Percentiles rank a stretch among this genome's conserved stretches.
These are phyloP conservation scores for Colletotrichum horii DNA, from an alignment of 2,329 filamentous ascomycete species.

Conservation along the genomic window DNA sequence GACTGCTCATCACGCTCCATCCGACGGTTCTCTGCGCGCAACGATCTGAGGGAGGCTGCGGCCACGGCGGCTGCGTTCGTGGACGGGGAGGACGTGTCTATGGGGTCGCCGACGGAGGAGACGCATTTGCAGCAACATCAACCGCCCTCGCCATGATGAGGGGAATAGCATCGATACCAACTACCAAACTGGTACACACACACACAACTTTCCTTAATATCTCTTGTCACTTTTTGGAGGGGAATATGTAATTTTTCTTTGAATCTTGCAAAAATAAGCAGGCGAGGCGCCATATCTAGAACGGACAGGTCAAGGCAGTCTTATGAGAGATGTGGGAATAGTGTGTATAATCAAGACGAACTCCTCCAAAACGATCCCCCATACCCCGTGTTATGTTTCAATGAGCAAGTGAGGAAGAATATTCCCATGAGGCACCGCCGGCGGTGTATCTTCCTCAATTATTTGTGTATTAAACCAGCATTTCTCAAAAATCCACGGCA, in stretches of 20 bases:
- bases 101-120: constrained; percentile 3
- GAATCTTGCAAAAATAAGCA: background rate
- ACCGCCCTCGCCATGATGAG: background rate
- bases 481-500: background rate
- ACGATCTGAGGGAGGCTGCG: constrained; percentile 11
- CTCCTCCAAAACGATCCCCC: background rate
- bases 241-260: background rate
- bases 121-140: constrained; percentile 1
- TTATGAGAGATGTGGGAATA: background rate
- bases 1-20: constrained; percentile 13
- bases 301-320: background rate
- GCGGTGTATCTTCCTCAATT: background rate
- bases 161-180: background rate
- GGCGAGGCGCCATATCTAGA: background rate
- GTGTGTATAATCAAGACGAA: background rate
- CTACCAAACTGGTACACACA: background rate
- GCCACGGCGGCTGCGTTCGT: constrained; percentile 14
- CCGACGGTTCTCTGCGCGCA: constrained; percentile 15
- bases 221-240: background rate
- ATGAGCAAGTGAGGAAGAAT: background rate
- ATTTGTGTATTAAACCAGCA: background rate
- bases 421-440: background rate
- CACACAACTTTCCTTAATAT: background rate
- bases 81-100: background rate
- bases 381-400: background rate